These are phyloP conservation scores for Talaromyces funiculosus DNA, from an alignment of 2,329 filamentous ascomycete species.

Conservation along the genomic window DNA sequence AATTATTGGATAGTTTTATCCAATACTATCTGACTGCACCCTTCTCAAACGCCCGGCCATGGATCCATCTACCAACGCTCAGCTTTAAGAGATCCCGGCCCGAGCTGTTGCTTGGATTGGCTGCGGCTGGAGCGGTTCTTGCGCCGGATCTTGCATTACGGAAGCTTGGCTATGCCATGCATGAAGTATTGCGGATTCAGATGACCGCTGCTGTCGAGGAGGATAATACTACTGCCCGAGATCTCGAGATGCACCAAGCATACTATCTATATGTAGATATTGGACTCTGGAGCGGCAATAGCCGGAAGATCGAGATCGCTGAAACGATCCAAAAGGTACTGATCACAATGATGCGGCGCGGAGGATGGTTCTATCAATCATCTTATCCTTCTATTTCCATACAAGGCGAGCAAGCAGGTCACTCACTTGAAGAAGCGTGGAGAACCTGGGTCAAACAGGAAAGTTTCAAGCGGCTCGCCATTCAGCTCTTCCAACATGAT, in stretches of 20 bases:
- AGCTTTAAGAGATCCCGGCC: constrained; percentile 26
- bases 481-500: constrained; percentile 5
- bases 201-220: constrained; percentile 26
- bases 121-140: constrained; percentile 30
- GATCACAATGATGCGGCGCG: constrained; percentile 34
- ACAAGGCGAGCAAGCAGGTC: constrained; percentile 2
- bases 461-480: constrained; percentile 24
- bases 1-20: constrained; percentile 30
- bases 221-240: constrained; percentile 28
- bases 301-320: constrained; percentile 37
- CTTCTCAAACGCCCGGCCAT: constrained; percentile 19
- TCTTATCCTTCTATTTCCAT: constrained; percentile 15
- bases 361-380: constrained; percentile 26
- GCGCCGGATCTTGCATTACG: constrained; percentile 29
- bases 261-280: constrained; percentile 33
- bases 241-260: constrained; percentile 30
- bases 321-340: constrained; percentile 34
- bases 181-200: constrained; percentile 28
- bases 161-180: constrained; percentile 36
- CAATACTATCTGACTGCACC: constrained; percentile 25
- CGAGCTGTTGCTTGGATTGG: constrained; percentile 31
- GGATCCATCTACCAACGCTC: constrained; percentile 30
- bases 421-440: constrained; percentile 21
- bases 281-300: constrained; percentile 35
- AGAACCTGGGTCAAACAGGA: constrained; percentile 25